phyloP scores from a whole-genome alignment of 2,329 filamentous ascomycete genomes.

The Fusarium bactridioides region DNA sequence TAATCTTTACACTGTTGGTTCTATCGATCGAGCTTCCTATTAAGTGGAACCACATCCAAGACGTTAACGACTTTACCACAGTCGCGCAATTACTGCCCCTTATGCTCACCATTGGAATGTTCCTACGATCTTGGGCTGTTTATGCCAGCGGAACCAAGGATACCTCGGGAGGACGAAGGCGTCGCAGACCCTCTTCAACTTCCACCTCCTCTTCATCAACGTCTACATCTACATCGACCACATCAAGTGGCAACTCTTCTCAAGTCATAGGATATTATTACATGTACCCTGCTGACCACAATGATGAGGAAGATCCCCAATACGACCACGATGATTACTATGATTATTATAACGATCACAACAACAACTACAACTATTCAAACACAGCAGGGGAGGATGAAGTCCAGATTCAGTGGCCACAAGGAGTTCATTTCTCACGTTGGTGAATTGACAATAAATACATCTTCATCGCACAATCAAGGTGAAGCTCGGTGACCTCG shows the following conservation, averaged over 20 bases:
- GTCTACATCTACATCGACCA: neutral
- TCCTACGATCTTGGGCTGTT: constrained; percentile 39
- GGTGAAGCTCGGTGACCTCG: constrained; percentile 33
- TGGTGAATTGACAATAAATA: neutral
- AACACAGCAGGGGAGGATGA: neutral
- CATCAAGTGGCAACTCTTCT: neutral
- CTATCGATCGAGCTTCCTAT: constrained; percentile 46
- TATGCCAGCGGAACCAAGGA: constrained; percentile 12
- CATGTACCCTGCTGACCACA: neutral
- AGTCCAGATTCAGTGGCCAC: constrained; percentile 2
- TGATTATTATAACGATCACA: neutral
- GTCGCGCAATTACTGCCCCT: constrained; percentile 46
- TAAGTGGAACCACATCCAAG: constrained; percentile 44
- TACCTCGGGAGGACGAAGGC: neutral
- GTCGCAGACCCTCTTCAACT: neutral
- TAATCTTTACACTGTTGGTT: constrained; percentile 42
- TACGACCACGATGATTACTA: neutral
- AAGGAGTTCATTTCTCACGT: constrained; percentile 16
- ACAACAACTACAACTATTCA: neutral
- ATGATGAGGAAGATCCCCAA: neutral
- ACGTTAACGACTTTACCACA: constrained; percentile 37
- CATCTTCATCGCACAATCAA: neutral
- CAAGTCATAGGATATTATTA: neutral
- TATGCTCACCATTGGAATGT: constrained; percentile 42
- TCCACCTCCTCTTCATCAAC: neutral